Percentiles rank a stretch among this genome's conserved stretches.
phyloP scores from a whole-genome alignment of 2,329 filamentous ascomycete species.

The Teratosphaeria pseudoeucalypti region DNA sequence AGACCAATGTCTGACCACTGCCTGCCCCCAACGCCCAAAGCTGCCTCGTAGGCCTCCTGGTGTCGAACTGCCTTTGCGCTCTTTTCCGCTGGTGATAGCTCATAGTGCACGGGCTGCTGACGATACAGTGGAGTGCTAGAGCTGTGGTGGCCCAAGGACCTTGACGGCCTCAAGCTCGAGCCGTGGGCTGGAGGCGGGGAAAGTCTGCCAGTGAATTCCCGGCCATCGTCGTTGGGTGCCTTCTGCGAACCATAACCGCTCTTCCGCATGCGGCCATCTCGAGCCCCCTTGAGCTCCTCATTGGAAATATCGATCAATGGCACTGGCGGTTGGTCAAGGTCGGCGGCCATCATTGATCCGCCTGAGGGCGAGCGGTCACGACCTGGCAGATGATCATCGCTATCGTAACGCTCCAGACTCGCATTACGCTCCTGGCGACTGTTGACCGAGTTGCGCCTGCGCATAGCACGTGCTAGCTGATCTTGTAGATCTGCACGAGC shows the following conservation, averaged over 20 bases:
- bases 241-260: not conserved
- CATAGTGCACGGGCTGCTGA: not conserved
- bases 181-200: not conserved
- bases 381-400: not conserved
- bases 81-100: not conserved
- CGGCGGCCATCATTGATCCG: not conserved
- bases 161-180: not conserved
- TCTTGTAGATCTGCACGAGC: not conserved
- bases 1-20: constrained; percentile 12
- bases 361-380: not conserved
- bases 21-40: constrained; percentile 5
- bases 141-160: not conserved
- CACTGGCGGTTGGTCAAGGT: not conserved
- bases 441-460: not conserved
- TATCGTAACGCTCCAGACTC: not conserved
- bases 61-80: not conserved
- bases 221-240: not conserved
- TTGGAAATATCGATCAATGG: not conserved
- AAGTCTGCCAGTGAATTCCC: not conserved
- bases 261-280: not conserved
- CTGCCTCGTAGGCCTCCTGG: constrained; percentile 12
- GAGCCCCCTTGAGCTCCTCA: not conserved
- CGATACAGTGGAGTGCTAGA: not conserved
- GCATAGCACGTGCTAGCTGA: not conserved
- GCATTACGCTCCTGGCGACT: not conserved